These are phyloP conservation scores for Garcia nutans DNA, from an alignment of 345 rosid genomes.

Conservation along the genomic window DNA sequence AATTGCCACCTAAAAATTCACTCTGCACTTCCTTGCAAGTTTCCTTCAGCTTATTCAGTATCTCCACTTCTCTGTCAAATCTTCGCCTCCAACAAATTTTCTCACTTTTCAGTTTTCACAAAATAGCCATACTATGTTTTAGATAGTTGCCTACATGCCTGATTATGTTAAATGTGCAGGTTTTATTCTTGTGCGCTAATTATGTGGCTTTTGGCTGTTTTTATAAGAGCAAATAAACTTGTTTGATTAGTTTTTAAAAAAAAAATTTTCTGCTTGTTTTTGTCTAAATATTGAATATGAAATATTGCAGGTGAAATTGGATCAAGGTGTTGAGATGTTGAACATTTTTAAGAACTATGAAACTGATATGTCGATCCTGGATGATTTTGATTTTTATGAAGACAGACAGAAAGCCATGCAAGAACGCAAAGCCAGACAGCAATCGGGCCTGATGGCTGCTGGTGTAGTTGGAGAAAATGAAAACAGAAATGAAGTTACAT, in stretches of 20 bases:
- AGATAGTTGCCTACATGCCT: background rate
- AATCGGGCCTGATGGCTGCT: constrained; percentile 22
- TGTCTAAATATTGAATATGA: constrained; percentile 7
- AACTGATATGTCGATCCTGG: constrained; percentile 58
- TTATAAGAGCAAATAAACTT: background rate
- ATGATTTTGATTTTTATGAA: constrained; percentile 77
- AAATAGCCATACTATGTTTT: background rate
- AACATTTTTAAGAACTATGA: constrained; percentile 52
- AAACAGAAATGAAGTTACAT: constrained; percentile 21
- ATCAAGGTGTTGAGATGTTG: constrained; percentile 68
- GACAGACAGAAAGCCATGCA: constrained; percentile 69
- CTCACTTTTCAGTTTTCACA: background rate
- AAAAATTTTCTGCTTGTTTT: background rate
- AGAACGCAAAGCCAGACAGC: constrained; percentile 61
- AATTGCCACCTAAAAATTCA: background rate
- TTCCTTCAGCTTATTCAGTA: background rate
- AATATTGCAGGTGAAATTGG: constrained; percentile 54
- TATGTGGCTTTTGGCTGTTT: background rate
- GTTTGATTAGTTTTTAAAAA: background rate
- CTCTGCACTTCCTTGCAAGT: background rate
- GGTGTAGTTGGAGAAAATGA: constrained; percentile 24
- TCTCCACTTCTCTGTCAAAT: background rate
- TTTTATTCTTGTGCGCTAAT: background rate
- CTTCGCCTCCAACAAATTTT: background rate
- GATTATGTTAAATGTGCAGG: background rate